These are phyloP conservation scores for Pascua guehoae DNA, from an alignment of 1,284 basidiomycete genomes.

Conservation along the genomic window DNA sequence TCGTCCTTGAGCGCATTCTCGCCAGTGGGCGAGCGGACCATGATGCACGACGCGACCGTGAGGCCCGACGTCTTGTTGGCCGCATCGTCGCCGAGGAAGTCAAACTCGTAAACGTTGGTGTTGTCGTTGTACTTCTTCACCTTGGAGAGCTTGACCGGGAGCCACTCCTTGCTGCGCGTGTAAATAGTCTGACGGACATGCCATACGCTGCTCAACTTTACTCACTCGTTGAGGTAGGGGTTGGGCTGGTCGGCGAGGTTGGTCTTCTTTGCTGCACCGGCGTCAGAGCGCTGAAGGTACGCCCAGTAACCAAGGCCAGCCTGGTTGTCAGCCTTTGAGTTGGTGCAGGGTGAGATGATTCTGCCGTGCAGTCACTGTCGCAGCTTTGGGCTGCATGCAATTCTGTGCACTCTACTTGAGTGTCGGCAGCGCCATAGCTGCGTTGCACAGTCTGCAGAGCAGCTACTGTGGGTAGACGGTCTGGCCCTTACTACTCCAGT, in stretches of 20 bases:
- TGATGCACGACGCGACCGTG: conserved; percentile 58
- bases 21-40: conserved; percentile 52
- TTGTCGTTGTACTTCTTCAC: conserved; percentile 91
- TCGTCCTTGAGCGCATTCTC: conserved; percentile 56
- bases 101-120: conserved; percentile 77
- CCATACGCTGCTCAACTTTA: neutral
- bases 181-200: neutral
- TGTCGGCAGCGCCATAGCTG: too few species aligned
- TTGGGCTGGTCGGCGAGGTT: conserved; percentile 2
- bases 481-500: too few species aligned
- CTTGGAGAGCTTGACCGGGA: conserved; percentile 68
- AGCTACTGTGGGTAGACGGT: too few species aligned
- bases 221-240: conserved; percentile 35
- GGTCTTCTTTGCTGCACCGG: conserved; percentile 3
- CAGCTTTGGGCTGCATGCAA: too few species aligned
- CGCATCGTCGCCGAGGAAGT: conserved; percentile 74
- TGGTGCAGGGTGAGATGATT: neutral
- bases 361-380: neutral
- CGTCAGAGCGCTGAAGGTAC: conserved; percentile 33
- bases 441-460: too few species aligned
- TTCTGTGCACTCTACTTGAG: too few species aligned
- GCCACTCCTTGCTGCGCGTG: conserved; percentile 40
- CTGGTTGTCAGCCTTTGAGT: neutral
- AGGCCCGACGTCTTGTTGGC: conserved; percentile 59
- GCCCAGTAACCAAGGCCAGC: conserved; percentile 40